Conservation (phyloP, 2,329 filamentous ascomycete genomes). For the Colletotrichum sp. region DNA sequence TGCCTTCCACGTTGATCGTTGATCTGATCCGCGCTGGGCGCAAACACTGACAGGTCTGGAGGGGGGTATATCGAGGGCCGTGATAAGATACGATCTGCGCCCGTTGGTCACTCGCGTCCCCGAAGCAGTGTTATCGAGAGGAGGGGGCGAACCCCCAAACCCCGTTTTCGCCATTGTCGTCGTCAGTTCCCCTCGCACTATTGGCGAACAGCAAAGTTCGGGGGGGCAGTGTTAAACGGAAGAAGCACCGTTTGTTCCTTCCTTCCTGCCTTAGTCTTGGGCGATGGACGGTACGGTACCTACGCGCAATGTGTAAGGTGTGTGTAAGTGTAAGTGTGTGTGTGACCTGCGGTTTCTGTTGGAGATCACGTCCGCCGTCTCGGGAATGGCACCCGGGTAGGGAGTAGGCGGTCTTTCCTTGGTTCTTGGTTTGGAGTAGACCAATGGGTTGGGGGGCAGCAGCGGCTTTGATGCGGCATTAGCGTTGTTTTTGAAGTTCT, state of each 20-base stretch:
- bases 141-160: not conserved
- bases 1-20: not conserved
- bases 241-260: not conserved
- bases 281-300: not conserved
- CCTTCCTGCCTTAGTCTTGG: not conserved
- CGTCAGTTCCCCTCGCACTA: not conserved
- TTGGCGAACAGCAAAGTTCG: not conserved
- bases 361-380: not conserved
- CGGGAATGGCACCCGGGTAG: not conserved
- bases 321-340: not conserved
- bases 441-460: not conserved
- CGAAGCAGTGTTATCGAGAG: not conserved
- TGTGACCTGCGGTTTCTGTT: not conserved
- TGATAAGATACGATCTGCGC: not conserved
- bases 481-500: not conserved
- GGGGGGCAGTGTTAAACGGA: not conserved
- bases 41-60: not conserved
- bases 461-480: not conserved
- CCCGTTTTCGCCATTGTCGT: not conserved
- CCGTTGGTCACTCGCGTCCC: not conserved
- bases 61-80: not conserved
- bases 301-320: not conserved
- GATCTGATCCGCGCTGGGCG: not conserved
- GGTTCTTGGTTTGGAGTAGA: not conserved
- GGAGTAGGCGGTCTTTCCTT: not conserved